Base-by-base conservation (phyloP, 176 grass and related monocot genomes). In the Hyparrhenia diplandra region DNA sequence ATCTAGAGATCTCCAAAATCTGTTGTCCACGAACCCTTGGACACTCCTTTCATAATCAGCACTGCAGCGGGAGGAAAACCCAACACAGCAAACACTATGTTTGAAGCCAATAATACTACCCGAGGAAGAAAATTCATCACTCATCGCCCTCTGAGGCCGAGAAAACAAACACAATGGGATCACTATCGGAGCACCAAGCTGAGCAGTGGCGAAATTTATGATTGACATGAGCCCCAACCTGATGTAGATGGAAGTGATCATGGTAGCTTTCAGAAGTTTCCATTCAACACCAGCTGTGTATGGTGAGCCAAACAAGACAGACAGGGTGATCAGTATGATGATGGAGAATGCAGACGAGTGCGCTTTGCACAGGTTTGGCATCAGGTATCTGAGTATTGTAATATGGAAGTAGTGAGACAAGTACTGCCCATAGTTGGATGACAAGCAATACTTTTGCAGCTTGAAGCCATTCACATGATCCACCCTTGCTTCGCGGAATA, bases 121-220 rank as follows among this genome's bases (percentile, higher is more conserved):
- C 69, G 66, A 42, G 51, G 42, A 46, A 85, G 39, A 68, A 87
- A 46, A 70, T 40, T 85, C 61, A 80, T 80, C 51, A 63, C 58
- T 51, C 71, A 85, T 27, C n/a, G 69, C 90, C 84, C 31, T 91
- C 54, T 92, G 30, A 23, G 92, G 95, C 24, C 43, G 77, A 74
- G 75, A 87, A 70, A 92, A 83, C 69, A 94, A 47, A 67, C 90
- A 92, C 95, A 98, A 87, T 29, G 92, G 95, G 77, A 98, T 78
- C 46, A 91, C 31, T 37, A 98, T 67, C 81, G 94, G 65, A 70
- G 94, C 89, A 20, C 90, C 92, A 74, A 98, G 91, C 82, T 94
- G 95, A 32, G 92, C 90, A 7, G 88, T 92, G 10, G 95, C 84
- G 16, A 98, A 94, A 82, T 98, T 98, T 83, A 98, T 98, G 67